phyloP scores from a whole-genome alignment of 2,329 filamentous ascomycete species.

The Paracamarosporium sp. region DNA sequence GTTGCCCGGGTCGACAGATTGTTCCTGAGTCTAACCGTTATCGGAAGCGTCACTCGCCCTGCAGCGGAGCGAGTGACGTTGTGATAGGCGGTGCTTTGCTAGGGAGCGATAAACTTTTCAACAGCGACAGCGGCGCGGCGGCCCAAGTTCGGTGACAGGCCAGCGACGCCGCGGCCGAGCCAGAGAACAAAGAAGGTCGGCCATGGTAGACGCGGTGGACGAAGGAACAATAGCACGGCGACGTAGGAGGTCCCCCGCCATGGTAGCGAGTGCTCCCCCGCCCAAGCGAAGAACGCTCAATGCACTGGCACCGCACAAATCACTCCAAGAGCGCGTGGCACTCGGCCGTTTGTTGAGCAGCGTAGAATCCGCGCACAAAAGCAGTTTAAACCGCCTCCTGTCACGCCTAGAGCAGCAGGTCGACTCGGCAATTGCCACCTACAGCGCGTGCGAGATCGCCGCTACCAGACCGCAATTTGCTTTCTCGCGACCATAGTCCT shows the following conservation, averaged over 20 bases:
- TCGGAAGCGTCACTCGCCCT: slow-evolving; percentile 5
- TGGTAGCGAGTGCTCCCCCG: background rate
- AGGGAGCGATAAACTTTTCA: slow-evolving; percentile 11
- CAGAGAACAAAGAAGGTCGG: background rate
- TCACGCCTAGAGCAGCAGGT: slow-evolving; percentile 2
- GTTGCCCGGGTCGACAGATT: background rate
- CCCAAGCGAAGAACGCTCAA: background rate
- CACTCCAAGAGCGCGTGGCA: slow-evolving; percentile 20
- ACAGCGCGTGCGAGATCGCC: slow-evolving; percentile 10
- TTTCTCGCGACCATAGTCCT: slow-evolving; percentile 33
- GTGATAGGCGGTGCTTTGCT: slow-evolving; percentile 9
- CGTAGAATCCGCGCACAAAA: slow-evolving; percentile 27
- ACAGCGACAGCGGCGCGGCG: slow-evolving; percentile 7
- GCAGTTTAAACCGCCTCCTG: slow-evolving; percentile 29
- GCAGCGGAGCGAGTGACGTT: slow-evolving; percentile 1
- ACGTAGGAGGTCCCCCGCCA: background rate
- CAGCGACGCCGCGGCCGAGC: background rate
- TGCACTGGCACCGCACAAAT: slow-evolving; percentile 4
- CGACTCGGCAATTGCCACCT: slow-evolving; percentile 36
- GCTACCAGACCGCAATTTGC: slow-evolving; percentile 40
- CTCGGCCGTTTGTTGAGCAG: slow-evolving; percentile 34
- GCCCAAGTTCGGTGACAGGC: slow-evolving; percentile 19
- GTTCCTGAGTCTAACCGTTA: slow-evolving; percentile 12
- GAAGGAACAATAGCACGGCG: background rate
- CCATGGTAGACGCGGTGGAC: background rate